A percentile compares a stretch with the other conserved stretches of the same genome.
Conservation (phyloP, 192 early-diverging fungal genomes). For the Backusella sp. region DNA sequence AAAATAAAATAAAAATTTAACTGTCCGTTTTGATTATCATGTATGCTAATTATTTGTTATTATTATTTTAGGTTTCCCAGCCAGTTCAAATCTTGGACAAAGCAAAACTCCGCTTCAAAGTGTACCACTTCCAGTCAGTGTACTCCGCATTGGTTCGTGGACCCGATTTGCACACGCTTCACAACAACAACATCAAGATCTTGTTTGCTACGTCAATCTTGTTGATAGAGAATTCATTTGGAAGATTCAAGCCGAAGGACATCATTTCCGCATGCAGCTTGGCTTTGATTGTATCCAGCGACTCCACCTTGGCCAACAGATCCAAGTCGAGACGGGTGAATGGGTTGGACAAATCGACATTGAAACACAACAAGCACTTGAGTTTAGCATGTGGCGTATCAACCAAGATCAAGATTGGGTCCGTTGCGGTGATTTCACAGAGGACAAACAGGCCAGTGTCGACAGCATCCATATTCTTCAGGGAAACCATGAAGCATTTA, state of each 20-base stretch:
- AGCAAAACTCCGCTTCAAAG: constrained; percentile 3
- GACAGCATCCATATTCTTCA: constrained; percentile 47
- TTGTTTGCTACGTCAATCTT: constrained; percentile 5
- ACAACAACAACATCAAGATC: not conserved
- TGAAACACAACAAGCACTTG: not conserved
- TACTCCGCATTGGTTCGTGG: constrained; percentile 30
- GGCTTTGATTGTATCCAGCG: constrained; percentile 44
- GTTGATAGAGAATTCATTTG: constrained; percentile 15
- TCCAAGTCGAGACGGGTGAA: constrained; percentile 17
- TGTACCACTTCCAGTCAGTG: constrained; percentile 16
- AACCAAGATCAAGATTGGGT: constrained; percentile 47
- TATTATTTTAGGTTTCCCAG: constrained; percentile 4
- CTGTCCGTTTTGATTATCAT: not conserved
- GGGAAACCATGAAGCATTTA: constrained; percentile 33
- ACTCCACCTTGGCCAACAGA: constrained; percentile 30
- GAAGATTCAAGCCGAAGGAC: constrained; percentile 37
- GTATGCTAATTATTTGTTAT: not conserved
- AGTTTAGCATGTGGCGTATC: constrained; percentile 39
- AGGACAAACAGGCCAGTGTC: constrained; percentile 54
- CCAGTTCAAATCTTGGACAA: not conserved
- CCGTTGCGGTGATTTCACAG: constrained; percentile 61
- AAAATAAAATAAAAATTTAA: not conserved
- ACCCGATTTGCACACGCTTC: constrained; percentile 21
- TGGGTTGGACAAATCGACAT: constrained; percentile 20
- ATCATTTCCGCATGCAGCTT: constrained; percentile 60